Conservation (phyloP, 129 eudicot species). For the Chrysanthemum seticuspe region DNA sequence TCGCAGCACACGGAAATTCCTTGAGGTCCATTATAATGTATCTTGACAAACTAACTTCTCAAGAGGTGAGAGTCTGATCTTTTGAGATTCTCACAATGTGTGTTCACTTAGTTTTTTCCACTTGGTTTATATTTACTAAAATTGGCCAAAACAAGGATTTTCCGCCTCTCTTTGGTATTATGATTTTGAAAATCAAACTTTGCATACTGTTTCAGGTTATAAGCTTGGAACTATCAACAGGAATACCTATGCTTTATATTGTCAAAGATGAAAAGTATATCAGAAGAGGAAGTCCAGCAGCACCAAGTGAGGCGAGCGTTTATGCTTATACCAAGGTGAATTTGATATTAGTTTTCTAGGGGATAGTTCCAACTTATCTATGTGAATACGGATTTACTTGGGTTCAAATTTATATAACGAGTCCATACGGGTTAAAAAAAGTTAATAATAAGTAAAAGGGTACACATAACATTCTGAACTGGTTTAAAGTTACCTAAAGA, state of each 20-base stretch:
- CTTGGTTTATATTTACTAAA: background rate
- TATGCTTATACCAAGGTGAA: conserved; percentile 92
- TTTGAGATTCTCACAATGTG: background rate
- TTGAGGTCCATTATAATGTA: conserved; percentile 96
- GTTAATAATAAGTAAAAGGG: background rate
- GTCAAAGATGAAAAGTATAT: conserved; percentile 82
- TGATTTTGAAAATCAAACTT: background rate
- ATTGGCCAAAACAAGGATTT: no score
- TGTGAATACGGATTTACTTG: background rate
- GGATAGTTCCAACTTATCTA: background rate
- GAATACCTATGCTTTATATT: conserved; percentile 97
- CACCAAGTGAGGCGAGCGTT: conserved; percentile 90
- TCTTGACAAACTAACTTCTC: conserved; percentile 85
- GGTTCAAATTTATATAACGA: background rate
- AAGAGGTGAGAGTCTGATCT: conserved; percentile 52
- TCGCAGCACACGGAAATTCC: conserved; percentile 96
- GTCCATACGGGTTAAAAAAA: no score
- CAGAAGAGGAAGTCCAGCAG: conserved; percentile 94
- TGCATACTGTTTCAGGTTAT: conserved; percentile 58
- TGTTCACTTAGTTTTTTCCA: background rate
- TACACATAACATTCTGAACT: background rate
- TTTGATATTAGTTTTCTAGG: no score
- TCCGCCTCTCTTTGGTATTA: background rate
- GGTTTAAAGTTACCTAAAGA: no score
- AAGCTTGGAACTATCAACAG: conserved; percentile 92